Conservation (phyloP, 805 yeast species). For the Sugiyamaella americana region DNA sequence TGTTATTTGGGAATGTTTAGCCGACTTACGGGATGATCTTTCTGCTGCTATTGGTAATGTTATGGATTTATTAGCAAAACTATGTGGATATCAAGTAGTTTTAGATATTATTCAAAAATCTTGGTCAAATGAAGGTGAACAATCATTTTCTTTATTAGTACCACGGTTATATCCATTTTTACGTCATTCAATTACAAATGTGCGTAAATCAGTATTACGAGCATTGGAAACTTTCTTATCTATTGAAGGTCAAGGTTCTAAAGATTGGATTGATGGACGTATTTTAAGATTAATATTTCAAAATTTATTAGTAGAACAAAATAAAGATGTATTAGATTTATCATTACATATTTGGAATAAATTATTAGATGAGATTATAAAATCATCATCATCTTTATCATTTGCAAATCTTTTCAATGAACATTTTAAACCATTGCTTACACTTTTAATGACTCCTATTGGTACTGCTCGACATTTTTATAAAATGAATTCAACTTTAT, state of each 20-base stretch:
- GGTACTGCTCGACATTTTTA: slow-evolving; percentile 88
- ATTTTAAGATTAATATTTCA: slow-evolving; percentile 75
- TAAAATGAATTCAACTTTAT: slow-evolving; percentile 67
- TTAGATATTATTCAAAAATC: slow-evolving; percentile 65
- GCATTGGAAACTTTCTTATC: slow-evolving; percentile 70
- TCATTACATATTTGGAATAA: slow-evolving; percentile 57
- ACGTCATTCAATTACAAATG: slow-evolving; percentile 88
- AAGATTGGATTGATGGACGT: slow-evolving; percentile 73
- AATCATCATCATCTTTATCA: slow-evolving; percentile 29
- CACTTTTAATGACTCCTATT: slow-evolving; percentile 83
- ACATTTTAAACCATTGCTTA: slow-evolving; percentile 53
- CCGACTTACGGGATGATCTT: slow-evolving; percentile 81
- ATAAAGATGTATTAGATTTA: slow-evolving; percentile 57
- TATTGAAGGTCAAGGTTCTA: slow-evolving; percentile 36
- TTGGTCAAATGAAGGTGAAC: slow-evolving; percentile 35
- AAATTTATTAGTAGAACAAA: slow-evolving; percentile 84
- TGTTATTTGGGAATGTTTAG: slow-evolving; percentile 87
- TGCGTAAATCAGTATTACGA: slow-evolving; percentile 78
- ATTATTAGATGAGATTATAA: slow-evolving; percentile 36
- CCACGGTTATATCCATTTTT: slow-evolving; percentile 89
- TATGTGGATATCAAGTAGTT: slow-evolving; percentile 78
- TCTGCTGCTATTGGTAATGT: slow-evolving; percentile 94
- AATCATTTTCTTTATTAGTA: slow-evolving; percentile 68
- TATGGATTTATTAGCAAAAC: slow-evolving; percentile 84
- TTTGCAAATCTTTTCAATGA: slow-evolving; percentile 49